A percentile compares a stretch with the other conserved stretches of the same genome.
These are phyloP conservation scores for Selenicereus undatus DNA, from an alignment of 148 eudicot species.

Conservation along the genomic window DNA sequence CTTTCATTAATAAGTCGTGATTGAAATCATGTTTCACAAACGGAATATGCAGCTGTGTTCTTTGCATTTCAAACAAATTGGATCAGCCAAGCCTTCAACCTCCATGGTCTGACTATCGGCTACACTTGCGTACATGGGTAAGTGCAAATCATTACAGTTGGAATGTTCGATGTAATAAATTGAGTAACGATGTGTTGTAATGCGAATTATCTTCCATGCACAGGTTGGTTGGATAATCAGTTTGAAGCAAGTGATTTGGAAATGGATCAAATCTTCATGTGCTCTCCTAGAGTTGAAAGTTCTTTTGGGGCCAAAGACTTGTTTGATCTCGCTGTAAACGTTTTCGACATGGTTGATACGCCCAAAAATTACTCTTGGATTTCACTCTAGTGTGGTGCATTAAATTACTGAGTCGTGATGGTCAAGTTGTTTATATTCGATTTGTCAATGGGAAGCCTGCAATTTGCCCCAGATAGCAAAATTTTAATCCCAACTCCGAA, in stretches of 20 bases:
- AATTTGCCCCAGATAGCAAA: too few relatives aligned
- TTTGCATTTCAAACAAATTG: not conserved
- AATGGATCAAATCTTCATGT: not conserved
- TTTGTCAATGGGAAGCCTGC: not conserved
- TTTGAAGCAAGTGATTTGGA: not conserved
- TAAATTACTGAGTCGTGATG: too few relatives aligned
- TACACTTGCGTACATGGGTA: not conserved
- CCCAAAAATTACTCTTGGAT: not conserved
- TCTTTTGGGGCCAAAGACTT: not conserved
- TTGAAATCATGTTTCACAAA: not conserved
- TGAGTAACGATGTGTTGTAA: not conserved
- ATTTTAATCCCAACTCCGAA: too few relatives aligned
- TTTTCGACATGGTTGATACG: not conserved
- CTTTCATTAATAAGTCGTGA: not conserved
- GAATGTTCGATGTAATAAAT: not conserved
- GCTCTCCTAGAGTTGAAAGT: not conserved
- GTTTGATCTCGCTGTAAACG: not conserved
- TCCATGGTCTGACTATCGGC: too few relatives aligned
- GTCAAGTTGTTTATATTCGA: not conserved
- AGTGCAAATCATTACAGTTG: not conserved
- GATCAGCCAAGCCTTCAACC: not conserved
- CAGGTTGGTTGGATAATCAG: not conserved
- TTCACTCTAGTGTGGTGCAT: not conserved
- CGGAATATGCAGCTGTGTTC: not conserved
- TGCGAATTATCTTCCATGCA: not conserved